These are phyloP conservation scores for Solanum aculeatissimum DNA, from an alignment of 305 asterid genomes.

Conservation along the genomic window DNA sequence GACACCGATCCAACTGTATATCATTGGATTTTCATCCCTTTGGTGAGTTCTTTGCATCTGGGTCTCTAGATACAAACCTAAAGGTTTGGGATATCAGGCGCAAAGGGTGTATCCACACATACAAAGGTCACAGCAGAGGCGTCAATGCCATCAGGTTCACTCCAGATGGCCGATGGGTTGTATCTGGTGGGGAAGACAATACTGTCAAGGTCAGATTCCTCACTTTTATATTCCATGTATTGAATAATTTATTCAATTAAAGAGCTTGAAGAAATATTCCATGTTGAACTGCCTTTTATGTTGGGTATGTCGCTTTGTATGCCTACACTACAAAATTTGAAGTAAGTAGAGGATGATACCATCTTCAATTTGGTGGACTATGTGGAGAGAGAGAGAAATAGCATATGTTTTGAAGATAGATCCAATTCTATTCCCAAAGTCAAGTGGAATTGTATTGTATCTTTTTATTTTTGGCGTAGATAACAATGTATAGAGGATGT, in stretches of 20 bases:
- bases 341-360: background rate
- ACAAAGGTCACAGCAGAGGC: slow-evolving; percentile 98
- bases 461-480: background rate
- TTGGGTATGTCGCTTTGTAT: background rate
- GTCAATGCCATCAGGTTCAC: slow-evolving; percentile 91
- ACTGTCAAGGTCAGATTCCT: slow-evolving; percentile 66
- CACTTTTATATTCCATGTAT: background rate
- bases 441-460: background rate
- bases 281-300: background rate
- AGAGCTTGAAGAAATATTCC: background rate
- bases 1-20: slow-evolving; percentile 98
- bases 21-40: slow-evolving; percentile 98
- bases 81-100: slow-evolving; percentile 98
- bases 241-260: background rate
- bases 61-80: slow-evolving; percentile 91
- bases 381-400: background rate
- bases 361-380: background rate
- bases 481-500: background rate
- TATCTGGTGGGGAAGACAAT: slow-evolving; percentile 98
- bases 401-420: background rate
- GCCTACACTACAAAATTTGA: background rate
- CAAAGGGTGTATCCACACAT: slow-evolving; percentile 96
- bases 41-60: slow-evolving; percentile 99
- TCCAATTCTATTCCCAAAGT: background rate
- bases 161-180: slow-evolving; percentile 99